Evolutionary conservation across 2,329 filamentous ascomycete species (phyloP).

Genomic region (Colletotrichum higginsianum): DNA sequence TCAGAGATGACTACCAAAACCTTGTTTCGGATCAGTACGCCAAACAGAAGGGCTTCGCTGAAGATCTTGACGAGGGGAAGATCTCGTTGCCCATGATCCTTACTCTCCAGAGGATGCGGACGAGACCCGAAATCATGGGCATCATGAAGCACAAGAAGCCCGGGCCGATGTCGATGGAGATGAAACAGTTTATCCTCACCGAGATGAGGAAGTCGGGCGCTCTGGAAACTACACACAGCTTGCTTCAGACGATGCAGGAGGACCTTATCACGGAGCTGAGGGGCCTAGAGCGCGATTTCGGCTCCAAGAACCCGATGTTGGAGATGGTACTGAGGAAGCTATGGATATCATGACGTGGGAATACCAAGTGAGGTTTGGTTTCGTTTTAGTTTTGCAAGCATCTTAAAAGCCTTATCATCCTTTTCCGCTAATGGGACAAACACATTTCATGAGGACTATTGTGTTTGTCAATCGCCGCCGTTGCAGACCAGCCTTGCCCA

Average conservation of each 20-base stretch:
- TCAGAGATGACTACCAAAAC: constrained; percentile 53
- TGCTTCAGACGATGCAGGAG: not conserved
- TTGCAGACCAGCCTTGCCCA: too few species aligned
- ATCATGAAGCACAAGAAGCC: constrained; percentile 23
- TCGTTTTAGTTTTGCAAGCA: too few species aligned
- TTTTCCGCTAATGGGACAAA: too few species aligned
- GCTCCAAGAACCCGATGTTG: constrained; percentile 6
- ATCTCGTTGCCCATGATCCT: constrained; percentile 53
- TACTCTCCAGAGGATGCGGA: not conserved
- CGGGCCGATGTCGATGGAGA: constrained; percentile 15
- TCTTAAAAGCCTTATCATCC: not conserved
- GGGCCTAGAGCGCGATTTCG: constrained; percentile 1
- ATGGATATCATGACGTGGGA: not conserved
- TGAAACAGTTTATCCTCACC: constrained; percentile 6
- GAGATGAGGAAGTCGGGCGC: constrained; percentile 18
- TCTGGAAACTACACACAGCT: not conserved
- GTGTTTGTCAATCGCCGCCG: too few species aligned
- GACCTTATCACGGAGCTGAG: constrained; percentile 1
- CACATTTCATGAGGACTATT: too few species aligned
- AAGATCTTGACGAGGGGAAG: constrained; percentile 60
- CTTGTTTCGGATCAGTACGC: constrained; percentile 50
- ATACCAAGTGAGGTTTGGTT: too few species aligned
- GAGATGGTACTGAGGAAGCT: constrained; percentile 4
- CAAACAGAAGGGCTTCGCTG: constrained; percentile 56
- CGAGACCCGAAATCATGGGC: constrained; percentile 16